These are phyloP conservation scores for Candolleomyces aberdarensis DNA, from an alignment of 768 basidiomycete species.

Conservation along the genomic window DNA sequence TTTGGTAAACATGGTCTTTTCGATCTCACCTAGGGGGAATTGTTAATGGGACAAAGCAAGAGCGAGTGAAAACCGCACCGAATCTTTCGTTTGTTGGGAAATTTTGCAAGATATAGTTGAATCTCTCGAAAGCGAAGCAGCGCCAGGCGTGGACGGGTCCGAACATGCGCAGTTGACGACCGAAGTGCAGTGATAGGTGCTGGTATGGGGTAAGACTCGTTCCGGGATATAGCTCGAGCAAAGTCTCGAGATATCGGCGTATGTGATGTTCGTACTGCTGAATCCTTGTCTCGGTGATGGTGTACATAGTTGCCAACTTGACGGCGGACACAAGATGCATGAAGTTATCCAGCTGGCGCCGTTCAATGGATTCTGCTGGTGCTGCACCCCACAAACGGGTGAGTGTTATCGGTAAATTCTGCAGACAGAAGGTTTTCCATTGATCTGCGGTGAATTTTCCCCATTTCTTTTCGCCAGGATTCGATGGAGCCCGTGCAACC, in stretches of 20 bases:
- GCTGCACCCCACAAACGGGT: constrained; percentile 30
- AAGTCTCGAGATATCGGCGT: constrained; percentile 24
- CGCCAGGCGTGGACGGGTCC: constrained; percentile 36
- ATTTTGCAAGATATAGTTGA: constrained; percentile 3
- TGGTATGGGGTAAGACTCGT: constrained; percentile 30
- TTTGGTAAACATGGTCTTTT: not conserved
- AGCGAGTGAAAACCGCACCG: not conserved
- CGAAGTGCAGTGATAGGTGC: constrained; percentile 38
- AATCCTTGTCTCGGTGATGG: constrained; percentile 18
- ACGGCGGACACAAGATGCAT: constrained; percentile 34
- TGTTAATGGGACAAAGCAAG: not conserved
- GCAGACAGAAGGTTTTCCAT: constrained; percentile 22
- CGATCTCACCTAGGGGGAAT: not conserved
- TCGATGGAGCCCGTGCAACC: constrained; percentile 12
- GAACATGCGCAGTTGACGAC: constrained; percentile 23
- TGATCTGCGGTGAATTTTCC: constrained; percentile 32
- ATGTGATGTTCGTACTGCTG: constrained; percentile 26
- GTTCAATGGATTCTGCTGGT: constrained; percentile 6
- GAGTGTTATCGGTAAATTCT: constrained; percentile 35
- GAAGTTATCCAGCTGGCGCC: constrained; percentile 26
- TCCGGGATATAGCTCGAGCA: constrained; percentile 29
- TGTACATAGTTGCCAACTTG: constrained; percentile 24
- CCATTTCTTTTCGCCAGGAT: constrained; percentile 10
- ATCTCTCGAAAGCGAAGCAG: constrained; percentile 24
- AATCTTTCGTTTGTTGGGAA: constrained; percentile 1